Evolutionary conservation across 805 yeast genomes (phyloP).

Genomic region (Pichia membranifaciens): DNA sequence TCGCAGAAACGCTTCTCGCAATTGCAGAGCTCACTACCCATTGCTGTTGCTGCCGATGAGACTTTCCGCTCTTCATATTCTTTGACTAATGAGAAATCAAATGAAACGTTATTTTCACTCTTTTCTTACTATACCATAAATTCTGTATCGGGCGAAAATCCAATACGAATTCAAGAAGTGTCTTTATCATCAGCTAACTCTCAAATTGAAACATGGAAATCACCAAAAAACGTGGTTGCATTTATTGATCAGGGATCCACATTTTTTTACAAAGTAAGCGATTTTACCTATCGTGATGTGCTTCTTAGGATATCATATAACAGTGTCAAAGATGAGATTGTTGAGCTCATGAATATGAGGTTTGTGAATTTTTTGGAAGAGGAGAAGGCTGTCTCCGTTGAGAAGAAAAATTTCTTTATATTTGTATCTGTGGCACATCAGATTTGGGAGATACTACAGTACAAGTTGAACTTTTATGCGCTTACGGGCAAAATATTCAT

Average conservation of each 20-base stretch:
- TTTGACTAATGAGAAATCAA: background rate
- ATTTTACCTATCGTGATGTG: slow-evolving; percentile 33
- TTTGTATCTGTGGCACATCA: slow-evolving; percentile 19
- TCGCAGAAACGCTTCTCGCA: slow-evolving; percentile 18
- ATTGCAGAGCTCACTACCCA: slow-evolving; percentile 48
- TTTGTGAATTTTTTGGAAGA: slow-evolving; percentile 11
- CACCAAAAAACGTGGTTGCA: slow-evolving; percentile 40
- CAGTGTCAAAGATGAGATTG: slow-evolving; percentile 42
- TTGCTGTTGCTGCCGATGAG: slow-evolving; percentile 79
- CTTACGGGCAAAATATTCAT: slow-evolving; percentile 19
- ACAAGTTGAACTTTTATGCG: slow-evolving; percentile 27
- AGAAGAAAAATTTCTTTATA: slow-evolving; percentile 13
- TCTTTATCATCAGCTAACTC: slow-evolving; percentile 22
- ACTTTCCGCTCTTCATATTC: slow-evolving; percentile 49
- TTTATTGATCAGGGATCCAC: slow-evolving; percentile 68
- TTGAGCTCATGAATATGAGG: slow-evolving; percentile 18
- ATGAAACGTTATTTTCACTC: slow-evolving; percentile 24
- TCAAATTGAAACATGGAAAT: slow-evolving; percentile 25
- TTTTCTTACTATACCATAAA: slow-evolving; percentile 68
- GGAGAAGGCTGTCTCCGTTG: background rate
- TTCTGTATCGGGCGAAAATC: slow-evolving; percentile 44
- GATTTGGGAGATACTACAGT: slow-evolving; percentile 19
- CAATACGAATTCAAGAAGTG: slow-evolving; percentile 48
- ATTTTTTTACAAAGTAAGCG: slow-evolving; percentile 49
- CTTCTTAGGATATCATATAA: slow-evolving; percentile 41